Base-by-base conservation (phyloP, 768 basidiomycete species). In the Clavaria fumosa region DNA sequence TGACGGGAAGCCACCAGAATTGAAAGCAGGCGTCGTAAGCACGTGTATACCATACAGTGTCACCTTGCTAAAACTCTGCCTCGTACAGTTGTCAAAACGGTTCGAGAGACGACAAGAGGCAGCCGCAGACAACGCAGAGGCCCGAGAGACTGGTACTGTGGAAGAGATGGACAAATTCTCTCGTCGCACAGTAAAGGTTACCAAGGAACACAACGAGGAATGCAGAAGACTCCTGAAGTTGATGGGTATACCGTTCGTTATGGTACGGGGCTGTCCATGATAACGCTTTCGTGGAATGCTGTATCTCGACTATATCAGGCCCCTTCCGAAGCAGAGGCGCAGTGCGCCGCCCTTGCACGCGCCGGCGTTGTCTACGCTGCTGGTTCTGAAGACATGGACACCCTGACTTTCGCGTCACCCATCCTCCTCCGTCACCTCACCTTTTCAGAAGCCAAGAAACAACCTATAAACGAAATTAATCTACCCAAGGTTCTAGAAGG, bases 321-420 rank as follows among this genome's bases (percentile, higher is more conserved):
- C 15, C 95, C 95, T 0, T 93, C 89, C 36, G 95, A 99, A 62
- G 95, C 95, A 4, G 95, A 99, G 55, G 95, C 95, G 1, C 95
- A 99, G 52, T 97, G 95, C 47, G 95, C 95, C 4, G 95, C 97
- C 55, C 72, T 99, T 2, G 91, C 91, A n/a, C 74, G 89, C 22
- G 91, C 88, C 17, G 90, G 88, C 40, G 88, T 93, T 64, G 93
- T 80, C 36, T 4, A 40, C 32, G 15, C 22, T 21, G 5, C 6
- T 24, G 14, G 17, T 28, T 23, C 11, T n/a, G 3, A 4, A n/a
- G 95, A 99, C 57, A 99, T 99, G 95, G 95, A 99, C 50, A 99
- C 95, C 5, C 73, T 99, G 15, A 99, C 95, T 1, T 99, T 99
- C 64, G 70, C 74, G 46, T 63, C 93, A 0, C 93, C 95, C 1